These are phyloP conservation scores for Trametes sanguinea DNA, from an alignment of 768 basidiomycete genomes.

Conservation along the genomic window DNA sequence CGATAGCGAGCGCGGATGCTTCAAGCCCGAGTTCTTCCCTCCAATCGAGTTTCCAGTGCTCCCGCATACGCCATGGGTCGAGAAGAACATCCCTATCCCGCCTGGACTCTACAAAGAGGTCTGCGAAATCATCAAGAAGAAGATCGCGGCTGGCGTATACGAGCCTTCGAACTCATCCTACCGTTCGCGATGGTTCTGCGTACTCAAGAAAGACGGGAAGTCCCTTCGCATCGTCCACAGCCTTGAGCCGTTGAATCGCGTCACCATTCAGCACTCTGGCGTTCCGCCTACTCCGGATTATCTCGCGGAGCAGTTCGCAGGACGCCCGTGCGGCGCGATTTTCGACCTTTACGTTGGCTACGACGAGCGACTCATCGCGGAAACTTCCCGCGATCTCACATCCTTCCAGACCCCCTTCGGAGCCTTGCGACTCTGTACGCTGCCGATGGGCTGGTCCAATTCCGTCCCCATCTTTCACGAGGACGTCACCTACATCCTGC, in stretches of 20 bases:
- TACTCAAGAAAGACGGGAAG: no score
- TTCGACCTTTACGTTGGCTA: constrained; percentile 20
- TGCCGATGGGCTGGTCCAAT: no score
- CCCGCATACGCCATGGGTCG: no score
- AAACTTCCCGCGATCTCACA: constrained; percentile 15
- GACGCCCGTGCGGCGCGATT: constrained; percentile 20
- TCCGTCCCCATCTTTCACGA: no score
- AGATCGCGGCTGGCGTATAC: constrained; percentile 42
- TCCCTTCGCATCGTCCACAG: constrained; percentile 27
- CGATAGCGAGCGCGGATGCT: no score
- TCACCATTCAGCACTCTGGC: constrained; percentile 23
- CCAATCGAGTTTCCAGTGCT: no score
- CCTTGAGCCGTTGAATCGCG: constrained; percentile 29
- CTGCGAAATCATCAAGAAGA: constrained; percentile 36
- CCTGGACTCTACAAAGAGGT: no score
- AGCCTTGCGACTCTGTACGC: constrained; percentile 3
- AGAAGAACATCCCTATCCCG: no score
- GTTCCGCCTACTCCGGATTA: no score
- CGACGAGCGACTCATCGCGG: constrained; percentile 10
- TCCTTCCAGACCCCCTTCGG: constrained; percentile 19
- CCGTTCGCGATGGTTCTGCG: constrained; percentile 42
- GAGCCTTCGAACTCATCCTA: constrained; percentile 43
- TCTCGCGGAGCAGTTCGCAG: constrained; percentile 6
- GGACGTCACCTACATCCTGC: no score
- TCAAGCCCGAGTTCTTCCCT: no score